Percentiles rank a stretch among this genome's conserved stretches.
These are phyloP conservation scores for Closterium sp. DNA, from an alignment of 139 green algal genomes.

Conservation along the genomic window DNA sequence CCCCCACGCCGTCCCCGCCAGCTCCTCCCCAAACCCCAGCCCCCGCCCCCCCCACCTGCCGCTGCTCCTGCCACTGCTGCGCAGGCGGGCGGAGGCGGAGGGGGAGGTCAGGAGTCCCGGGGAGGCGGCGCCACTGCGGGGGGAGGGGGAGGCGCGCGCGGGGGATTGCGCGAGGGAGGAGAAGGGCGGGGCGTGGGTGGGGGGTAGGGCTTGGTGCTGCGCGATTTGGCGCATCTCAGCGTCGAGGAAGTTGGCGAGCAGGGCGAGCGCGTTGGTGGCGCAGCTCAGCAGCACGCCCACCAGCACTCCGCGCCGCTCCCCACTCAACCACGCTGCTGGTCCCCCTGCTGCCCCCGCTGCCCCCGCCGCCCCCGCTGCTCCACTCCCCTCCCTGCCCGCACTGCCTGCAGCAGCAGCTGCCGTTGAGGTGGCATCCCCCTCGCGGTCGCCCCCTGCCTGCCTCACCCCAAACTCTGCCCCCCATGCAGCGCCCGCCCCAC, in stretches of 20 bases:
- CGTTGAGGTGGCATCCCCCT: not conserved
- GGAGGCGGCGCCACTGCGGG: not conserved
- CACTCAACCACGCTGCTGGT: not conserved
- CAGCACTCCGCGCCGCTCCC: not conserved
- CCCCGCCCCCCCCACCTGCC: not conserved
- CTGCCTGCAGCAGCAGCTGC: not conserved
- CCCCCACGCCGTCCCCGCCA: not conserved
- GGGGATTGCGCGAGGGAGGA: not conserved
- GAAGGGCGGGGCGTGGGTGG: not conserved
- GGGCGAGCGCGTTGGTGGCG: not conserved
- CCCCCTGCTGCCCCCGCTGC: too few relatives aligned
- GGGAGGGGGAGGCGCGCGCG: not conserved
- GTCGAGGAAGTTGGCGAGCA: not conserved
- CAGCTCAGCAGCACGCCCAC: not conserved
- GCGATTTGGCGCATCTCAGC: not conserved
- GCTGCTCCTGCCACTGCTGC: not conserved
- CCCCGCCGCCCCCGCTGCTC: too few relatives aligned
- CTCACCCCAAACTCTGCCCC: not conserved
- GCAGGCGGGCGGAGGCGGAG: not conserved
- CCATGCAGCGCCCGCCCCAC: not conserved
- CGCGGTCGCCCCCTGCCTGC: not conserved
- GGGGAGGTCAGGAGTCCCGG: not conserved
- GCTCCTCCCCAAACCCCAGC: not conserved
- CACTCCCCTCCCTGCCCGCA: too few relatives aligned
- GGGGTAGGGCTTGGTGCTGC: not conserved